Base-by-base conservation (phyloP, 352 stramenopile species). In the Pythium myriotylum region DNA sequence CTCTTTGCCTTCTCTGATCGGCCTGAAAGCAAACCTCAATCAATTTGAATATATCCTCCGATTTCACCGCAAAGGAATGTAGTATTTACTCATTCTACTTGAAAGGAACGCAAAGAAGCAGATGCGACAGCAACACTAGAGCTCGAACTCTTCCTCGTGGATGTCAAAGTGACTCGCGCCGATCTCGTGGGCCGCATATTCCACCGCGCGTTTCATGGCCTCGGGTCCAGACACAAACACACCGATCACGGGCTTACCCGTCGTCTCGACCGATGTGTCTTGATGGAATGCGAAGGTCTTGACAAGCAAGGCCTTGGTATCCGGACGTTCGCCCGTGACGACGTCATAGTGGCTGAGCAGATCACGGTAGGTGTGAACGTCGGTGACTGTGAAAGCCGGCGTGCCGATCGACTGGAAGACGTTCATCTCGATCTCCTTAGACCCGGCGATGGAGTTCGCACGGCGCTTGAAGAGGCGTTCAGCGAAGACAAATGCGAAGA, bases 151-250 rank as follows among this genome's bases (percentile, higher is more conserved):
- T 8, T 64, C 56, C 22, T 64, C 47, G 56, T 65, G 58, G 41
- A 59, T 41, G 27, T 58, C 59, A 52, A 72, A 72, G 39, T 57
- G 51, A 17, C 29, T 7, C 51, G 37, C 24, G n/a, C 60, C 65
- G 29, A 65, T 33, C 9, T 43, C 54, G 7, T 54, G 48, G 19
- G 33, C 59, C 0, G 59, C 65, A 52, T 55, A 52, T 20, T 69
- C 59, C 24, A 52, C 39, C 22, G 59, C 51, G 8, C 48, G 35
- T 41, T 73, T 69, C 22, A 73, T 46, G 8, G 54, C 51, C 41
- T 61, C 48, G 0, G 59, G 65, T 22, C 65, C 59, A 8, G 59
- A 73, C 12, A 73, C 51, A 33, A 73, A 68, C 14, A 65, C 54
- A 20, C 65, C 62, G 42, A 68, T 42, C 39, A 59, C 33, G 4